Evolutionary conservation across 148 eudicot genomes (phyloP).

Genomic region (Rhododendron williamsianum): DNA sequence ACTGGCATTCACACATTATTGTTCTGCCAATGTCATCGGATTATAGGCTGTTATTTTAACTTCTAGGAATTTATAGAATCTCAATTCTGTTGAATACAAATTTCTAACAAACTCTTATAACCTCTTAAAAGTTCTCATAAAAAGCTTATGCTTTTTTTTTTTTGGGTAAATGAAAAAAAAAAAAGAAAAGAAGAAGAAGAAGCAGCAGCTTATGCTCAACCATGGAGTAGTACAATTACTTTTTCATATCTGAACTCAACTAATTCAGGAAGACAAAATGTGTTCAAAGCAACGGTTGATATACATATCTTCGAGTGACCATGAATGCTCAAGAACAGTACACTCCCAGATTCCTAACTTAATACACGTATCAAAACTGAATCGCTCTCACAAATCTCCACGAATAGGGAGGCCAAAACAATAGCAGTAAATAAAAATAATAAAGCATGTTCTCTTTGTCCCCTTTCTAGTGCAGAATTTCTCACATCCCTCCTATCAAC

Average conservation of each 20-base stretch:
- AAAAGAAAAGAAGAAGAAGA: too few relatives aligned
- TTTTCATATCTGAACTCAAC: neutral
- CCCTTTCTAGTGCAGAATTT: constrained; percentile 31
- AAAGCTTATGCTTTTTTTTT: too few relatives aligned
- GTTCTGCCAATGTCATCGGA: too few relatives aligned
- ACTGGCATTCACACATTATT: neutral
- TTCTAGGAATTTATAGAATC: too few relatives aligned
- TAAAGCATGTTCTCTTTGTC: neutral
- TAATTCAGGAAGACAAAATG: neutral
- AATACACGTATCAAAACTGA: neutral
- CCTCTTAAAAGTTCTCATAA: too few relatives aligned
- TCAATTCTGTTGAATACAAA: too few relatives aligned
- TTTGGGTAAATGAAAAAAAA: too few relatives aligned
- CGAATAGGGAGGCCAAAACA: neutral
- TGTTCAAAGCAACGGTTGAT: neutral
- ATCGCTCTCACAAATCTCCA: neutral
- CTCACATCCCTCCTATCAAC: constrained; percentile 57
- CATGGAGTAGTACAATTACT: neutral
- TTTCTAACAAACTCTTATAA: too few relatives aligned
- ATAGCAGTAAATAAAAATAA: neutral
- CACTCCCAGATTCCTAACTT: neutral
- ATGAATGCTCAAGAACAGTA: neutral
- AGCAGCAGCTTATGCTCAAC: too few relatives aligned
- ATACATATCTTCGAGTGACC: neutral
- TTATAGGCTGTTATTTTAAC: too few relatives aligned